Percentiles rank a stretch among this genome's conserved stretches.
phyloP scores from a whole-genome alignment of 2,329 filamentous ascomycete genomes.

The Elsinoe fawcettii region DNA sequence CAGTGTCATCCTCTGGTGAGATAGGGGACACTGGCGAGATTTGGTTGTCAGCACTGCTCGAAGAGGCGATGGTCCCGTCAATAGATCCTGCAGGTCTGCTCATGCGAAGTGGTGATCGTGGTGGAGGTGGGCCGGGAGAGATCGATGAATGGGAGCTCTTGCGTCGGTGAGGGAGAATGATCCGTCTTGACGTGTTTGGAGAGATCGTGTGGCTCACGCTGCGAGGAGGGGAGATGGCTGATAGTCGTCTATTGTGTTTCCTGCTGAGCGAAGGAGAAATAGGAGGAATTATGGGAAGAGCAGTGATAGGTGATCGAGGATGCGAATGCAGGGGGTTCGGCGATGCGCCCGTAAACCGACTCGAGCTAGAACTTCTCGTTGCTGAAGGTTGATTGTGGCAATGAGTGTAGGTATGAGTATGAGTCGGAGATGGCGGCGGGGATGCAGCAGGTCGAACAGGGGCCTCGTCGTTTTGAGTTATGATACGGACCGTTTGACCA shows the following conservation, averaged over 20 bases:
- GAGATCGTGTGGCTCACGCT: not conserved
- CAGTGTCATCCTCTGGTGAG: not conserved
- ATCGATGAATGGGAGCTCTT: conserved; percentile 19
- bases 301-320: conserved; percentile 11
- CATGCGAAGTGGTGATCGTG: conserved; percentile 27
- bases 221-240: conserved; percentile 22
- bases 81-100: conserved; percentile 15
- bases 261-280: not conserved
- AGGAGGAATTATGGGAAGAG: not conserved
- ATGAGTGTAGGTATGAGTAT: conserved; percentile 2
- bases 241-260: conserved; percentile 19
- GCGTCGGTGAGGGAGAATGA: not conserved
- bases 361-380: not conserved
- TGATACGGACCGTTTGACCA: conserved; percentile 7
- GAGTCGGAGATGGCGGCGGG: conserved; percentile 27
- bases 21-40: not conserved
- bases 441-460: conserved; percentile 27
- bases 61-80: not conserved
- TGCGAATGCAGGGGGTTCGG: conserved; percentile 16
- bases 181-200: not conserved
- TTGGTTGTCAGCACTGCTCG: not conserved
- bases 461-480: conserved; percentile 19
- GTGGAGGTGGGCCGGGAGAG: conserved; percentile 30
- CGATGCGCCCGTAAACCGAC: not conserved
- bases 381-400: not conserved